Percentiles rank a stretch among this genome's conserved stretches.
Conservation (phyloP, 495 filamentous ascomycete genomes). For the Pseudoneurospora amorphoporcata region DNA sequence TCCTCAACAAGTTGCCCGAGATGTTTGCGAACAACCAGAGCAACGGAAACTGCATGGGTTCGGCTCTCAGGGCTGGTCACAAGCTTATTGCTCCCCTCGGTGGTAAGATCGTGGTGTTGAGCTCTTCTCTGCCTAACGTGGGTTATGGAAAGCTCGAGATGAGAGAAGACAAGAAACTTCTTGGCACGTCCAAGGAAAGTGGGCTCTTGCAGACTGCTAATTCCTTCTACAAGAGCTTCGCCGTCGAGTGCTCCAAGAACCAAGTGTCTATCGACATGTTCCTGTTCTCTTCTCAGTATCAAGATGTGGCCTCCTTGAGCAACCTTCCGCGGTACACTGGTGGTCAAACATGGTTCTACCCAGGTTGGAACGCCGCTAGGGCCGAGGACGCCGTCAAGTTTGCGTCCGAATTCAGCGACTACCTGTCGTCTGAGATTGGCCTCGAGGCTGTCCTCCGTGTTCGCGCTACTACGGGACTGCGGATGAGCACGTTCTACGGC, state of each 20-base stretch:
- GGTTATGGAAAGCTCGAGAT: slow-evolving; percentile 85
- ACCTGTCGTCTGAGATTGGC: slow-evolving; percentile 88
- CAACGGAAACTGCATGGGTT: slow-evolving; percentile 80
- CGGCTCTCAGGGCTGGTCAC: slow-evolving; percentile 83
- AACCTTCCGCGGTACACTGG: slow-evolving; percentile 93
- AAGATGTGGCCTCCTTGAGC: slow-evolving; percentile 91
- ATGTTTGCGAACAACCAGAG: slow-evolving; percentile 96
- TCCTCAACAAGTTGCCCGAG: slow-evolving; percentile 81
- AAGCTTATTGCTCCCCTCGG: slow-evolving; percentile 89
- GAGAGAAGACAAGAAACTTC: slow-evolving; percentile 92
- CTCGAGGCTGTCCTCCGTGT: slow-evolving; percentile 94
- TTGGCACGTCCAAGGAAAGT: slow-evolving; percentile 89
- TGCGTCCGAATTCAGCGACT: slow-evolving; percentile 91
- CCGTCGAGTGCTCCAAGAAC: slow-evolving; percentile 96
- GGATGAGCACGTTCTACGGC: slow-evolving; percentile 97
- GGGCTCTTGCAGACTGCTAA: slow-evolving; percentile 79
- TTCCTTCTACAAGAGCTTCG: slow-evolving; percentile 98
- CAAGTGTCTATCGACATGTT: slow-evolving; percentile 99
- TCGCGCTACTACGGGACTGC: slow-evolving; percentile 83
- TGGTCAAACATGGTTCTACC: slow-evolving; percentile 97
- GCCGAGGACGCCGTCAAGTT: slow-evolving; percentile 96
- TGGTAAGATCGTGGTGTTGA: slow-evolving; percentile 87
- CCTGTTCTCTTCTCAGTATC: slow-evolving; percentile 92
- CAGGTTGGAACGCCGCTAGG: slow-evolving; percentile 90
- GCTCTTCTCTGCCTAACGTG: slow-evolving; percentile 80